phyloP scores from a whole-genome alignment of 1,139 yeast species.

The Suhomyces yuchorum region DNA sequence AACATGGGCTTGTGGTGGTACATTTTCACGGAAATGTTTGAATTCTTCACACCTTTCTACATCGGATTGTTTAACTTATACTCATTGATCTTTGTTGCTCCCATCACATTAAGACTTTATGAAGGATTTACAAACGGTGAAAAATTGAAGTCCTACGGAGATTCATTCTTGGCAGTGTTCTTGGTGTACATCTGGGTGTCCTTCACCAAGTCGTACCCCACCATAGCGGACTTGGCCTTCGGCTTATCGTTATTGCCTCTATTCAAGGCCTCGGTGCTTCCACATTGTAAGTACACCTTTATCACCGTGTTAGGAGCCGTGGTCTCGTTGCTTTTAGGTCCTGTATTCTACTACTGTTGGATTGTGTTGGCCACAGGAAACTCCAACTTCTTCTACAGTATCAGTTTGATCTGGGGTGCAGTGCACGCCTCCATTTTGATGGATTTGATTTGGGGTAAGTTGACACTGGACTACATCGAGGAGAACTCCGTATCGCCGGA shows the following conservation, averaged over 20 bases:
- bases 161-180: conserved; percentile 69
- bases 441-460: conserved; percentile 82
- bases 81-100: conserved; percentile 66
- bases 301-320: conserved; percentile 43
- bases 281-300: conserved; percentile 36
- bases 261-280: conserved; percentile 45
- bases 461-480: conserved; percentile 70
- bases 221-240: conserved; percentile 79
- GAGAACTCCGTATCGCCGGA: conserved; percentile 29
- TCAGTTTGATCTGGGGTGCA: conserved; percentile 77
- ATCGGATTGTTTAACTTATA: conserved; percentile 81
- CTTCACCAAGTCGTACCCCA: conserved; percentile 83
- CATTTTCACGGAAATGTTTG: conserved; percentile 92
- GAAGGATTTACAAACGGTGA: conserved; percentile 21
- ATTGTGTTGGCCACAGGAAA: conserved; percentile 92
- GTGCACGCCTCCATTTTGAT: conserved; percentile 69
- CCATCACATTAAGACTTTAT: conserved; percentile 69
- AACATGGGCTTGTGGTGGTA: conserved; percentile 99
- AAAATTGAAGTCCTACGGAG: conserved; percentile 28
- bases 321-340: conserved; percentile 57
- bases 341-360: conserved; percentile 94
- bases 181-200: conserved; percentile 66
- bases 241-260: conserved; percentile 63
- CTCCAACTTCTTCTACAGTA: conserved; percentile 93
- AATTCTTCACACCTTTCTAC: conserved; percentile 82